phyloP scores from a whole-genome alignment of 2,329 filamentous ascomycete species.

The Penicillium sp. region DNA sequence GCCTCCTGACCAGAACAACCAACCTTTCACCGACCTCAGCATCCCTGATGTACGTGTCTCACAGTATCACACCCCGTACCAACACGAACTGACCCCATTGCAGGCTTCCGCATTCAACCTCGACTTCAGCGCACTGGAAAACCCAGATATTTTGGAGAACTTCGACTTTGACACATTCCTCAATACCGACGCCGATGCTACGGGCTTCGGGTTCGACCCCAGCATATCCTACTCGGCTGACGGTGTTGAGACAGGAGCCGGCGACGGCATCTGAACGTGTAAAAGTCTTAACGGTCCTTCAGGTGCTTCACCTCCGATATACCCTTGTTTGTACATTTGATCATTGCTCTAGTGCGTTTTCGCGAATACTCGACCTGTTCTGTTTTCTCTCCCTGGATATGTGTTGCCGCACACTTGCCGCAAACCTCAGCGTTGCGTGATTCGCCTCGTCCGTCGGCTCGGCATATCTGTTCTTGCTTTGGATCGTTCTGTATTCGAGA shows the following conservation, averaged over 20 bases:
- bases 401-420: conserved; percentile 23
- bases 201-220: conserved; percentile 46
- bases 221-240: conserved; percentile 41
- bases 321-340: conserved; percentile 43
- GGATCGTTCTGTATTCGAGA: conserved; percentile 24
- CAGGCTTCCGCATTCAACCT: conserved; percentile 41
- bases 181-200: conserved; percentile 54
- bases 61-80: neutral
- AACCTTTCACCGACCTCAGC: conserved; percentile 35
- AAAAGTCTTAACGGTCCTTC: conserved; percentile 35
- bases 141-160: conserved; percentile 50
- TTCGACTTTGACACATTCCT: conserved; percentile 70
- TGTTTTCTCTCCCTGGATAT: conserved; percentile 32
- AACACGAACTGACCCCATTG: neutral
- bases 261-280: conserved; percentile 40
- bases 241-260: conserved; percentile 46
- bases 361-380: conserved; percentile 19
- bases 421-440: conserved; percentile 40
- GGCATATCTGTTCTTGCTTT: conserved; percentile 16
- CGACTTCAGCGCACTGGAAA: conserved; percentile 49
- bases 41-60: conserved; percentile 40
- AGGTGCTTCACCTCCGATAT: conserved; percentile 37
- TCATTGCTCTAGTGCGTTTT: conserved; percentile 28
- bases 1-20: conserved; percentile 35
- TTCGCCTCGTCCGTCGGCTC: conserved; percentile 25